Base-by-base conservation (phyloP, 768 basidiomycete species). In the Pleurotus tuber-regium region DNA sequence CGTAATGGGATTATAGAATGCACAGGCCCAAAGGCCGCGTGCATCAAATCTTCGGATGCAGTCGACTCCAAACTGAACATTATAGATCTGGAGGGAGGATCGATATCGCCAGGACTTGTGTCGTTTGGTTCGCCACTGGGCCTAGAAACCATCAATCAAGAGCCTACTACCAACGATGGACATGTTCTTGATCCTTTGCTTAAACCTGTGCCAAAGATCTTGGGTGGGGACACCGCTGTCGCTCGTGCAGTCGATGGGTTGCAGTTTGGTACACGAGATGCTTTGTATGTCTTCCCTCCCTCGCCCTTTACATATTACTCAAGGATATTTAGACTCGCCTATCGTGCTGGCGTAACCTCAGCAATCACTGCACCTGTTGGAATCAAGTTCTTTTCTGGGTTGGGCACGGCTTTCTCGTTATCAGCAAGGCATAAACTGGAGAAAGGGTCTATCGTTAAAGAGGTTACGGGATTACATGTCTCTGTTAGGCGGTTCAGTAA, bases 111-210 rank as follows among this genome's bases (percentile, higher is more conserved):
- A 1, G 87, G 84, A 1, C 66, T 92, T 42, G 77, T 86, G 11
- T 80, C 84, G 1, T 90, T 82, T 55, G 92, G 92, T 1, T 77
- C 86, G 21, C 73, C 78, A 9, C 65, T 95, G 6, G 92, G 91
- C 1, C 62, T 91, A 48, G 74, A 80, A 50, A 82, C 88, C 57
- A 92, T 94, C 23, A 62, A 71, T 25, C 65, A 73, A 41, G 92
- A 93, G 64, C 66, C 75, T 9, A 82, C 82, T 2, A 92, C 90
- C 0, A 78, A 71, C 33, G 89, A 93, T 62, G 92, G 91, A 2
- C 51, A 58, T 1, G 72, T 82, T 8, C 74, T 72, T 44, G 86
- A 87, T 54, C 78, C 86, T 24, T 62, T 85, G 26, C 55, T 54
- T n/a, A 63, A 67, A 33, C 55, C 63, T 19, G 62, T 79, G 49